phyloP scores from a whole-genome alignment of 208 protist genomes.

The Acanthamoeba sp. region DNA sequence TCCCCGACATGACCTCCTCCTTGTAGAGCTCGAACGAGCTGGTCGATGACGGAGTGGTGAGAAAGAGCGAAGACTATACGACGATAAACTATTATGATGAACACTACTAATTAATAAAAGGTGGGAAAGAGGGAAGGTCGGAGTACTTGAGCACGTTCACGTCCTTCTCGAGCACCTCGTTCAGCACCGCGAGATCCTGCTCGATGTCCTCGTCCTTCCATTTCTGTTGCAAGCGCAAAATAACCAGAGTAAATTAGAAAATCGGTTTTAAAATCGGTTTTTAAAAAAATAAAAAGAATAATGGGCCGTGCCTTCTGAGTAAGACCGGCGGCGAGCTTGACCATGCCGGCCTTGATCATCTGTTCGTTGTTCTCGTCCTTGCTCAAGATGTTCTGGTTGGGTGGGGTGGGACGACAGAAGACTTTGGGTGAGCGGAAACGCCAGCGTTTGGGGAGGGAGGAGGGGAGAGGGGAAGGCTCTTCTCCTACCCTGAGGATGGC shows the following conservation, averaged over 20 bases:
- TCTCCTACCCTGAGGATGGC: slow-evolving; percentile 71
- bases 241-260: background rate
- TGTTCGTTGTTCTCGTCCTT: slow-evolving; percentile 80
- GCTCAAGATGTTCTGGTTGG: slow-evolving; percentile 69
- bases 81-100: too few species aligned
- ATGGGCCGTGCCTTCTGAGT: background rate
- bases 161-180: slow-evolving; percentile 75
- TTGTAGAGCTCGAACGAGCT: slow-evolving; percentile 86
- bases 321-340: slow-evolving; percentile 53
- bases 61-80: too few species aligned
- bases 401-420: too few species aligned
- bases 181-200: slow-evolving; percentile 80
- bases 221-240: slow-evolving; percentile 72
- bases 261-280: background rate
- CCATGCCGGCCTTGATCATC: slow-evolving; percentile 70
- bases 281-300: background rate
- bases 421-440: too few species aligned
- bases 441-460: too few species aligned
- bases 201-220: slow-evolving; percentile 86
- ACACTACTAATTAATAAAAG: too few species aligned
- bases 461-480: background rate
- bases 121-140: background rate
- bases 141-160: slow-evolving; percentile 79
- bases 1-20: slow-evolving; percentile 80
- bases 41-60: too few species aligned